These are phyloP conservation scores for Lactarius deliciosus DNA, from an alignment of 768 basidiomycete genomes.

Conservation along the genomic window DNA sequence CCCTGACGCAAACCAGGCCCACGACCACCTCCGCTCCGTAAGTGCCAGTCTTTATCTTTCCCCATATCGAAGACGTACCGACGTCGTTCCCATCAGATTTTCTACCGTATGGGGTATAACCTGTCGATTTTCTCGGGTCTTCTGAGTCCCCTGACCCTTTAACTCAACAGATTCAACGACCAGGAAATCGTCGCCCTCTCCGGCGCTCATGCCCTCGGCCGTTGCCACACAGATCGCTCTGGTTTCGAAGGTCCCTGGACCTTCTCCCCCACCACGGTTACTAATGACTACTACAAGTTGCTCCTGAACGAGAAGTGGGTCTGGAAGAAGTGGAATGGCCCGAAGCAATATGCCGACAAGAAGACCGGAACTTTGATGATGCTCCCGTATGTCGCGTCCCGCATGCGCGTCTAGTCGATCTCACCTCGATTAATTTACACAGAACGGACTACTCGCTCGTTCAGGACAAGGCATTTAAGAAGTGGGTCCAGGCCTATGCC, in stretches of 20 bases:
- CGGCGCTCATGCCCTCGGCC: slow-evolving; percentile 94
- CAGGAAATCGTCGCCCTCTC: slow-evolving; percentile 95
- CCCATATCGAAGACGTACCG: neutral
- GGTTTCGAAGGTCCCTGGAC: slow-evolving; percentile 94
- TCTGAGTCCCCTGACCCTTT: neutral
- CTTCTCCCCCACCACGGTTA: slow-evolving; percentile 85
- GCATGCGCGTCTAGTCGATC: neutral
- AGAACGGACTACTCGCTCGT: slow-evolving; percentile 87
- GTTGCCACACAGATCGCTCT: slow-evolving; percentile 82
- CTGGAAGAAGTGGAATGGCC: slow-evolving; percentile 96
- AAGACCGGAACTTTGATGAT: slow-evolving; percentile 89
- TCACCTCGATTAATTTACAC: neutral
- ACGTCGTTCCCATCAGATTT: slow-evolving; percentile 50
- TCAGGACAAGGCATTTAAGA: slow-evolving; percentile 92
- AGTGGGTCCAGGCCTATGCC: slow-evolving; percentile 84
- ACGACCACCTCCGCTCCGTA: slow-evolving; percentile 80
- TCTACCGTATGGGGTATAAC: slow-evolving; percentile 80
- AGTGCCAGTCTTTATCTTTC: slow-evolving; percentile 31
- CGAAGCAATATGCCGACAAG: slow-evolving; percentile 94
- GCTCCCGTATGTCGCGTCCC: slow-evolving; percentile 67
- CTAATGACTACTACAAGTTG: slow-evolving; percentile 85
- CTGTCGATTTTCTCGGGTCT: neutral
- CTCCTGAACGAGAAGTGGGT: slow-evolving; percentile 89
- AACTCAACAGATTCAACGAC: slow-evolving; percentile 72
- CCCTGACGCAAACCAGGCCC: slow-evolving; percentile 81